Conservation (phyloP, 1,284 basidiomycete genomes). For the Ceratorhiza oryzae-sativae region DNA sequence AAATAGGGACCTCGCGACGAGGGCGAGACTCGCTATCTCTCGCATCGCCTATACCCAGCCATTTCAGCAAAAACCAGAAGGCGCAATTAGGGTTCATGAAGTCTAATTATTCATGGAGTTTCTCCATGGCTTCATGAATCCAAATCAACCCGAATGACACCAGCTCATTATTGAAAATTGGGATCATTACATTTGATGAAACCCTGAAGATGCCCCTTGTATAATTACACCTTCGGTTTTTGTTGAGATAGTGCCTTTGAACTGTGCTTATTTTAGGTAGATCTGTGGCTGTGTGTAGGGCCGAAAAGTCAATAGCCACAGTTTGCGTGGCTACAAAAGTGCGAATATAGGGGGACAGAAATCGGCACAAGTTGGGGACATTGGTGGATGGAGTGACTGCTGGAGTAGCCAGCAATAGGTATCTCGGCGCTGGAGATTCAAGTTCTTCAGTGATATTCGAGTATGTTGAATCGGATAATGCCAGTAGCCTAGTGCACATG, state of each 20-base stretch:
- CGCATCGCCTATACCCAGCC: background rate
- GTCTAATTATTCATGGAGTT: no score
- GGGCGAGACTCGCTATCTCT: background rate
- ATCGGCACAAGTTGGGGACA: background rate
- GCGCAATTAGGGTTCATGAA: background rate
- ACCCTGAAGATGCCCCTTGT: no score
- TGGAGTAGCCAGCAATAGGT: background rate
- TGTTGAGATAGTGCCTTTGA: no score
- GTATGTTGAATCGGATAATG: no score
- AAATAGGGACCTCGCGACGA: background rate
- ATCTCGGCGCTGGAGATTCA: background rate
- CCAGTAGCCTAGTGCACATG: no score
- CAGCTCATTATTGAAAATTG: no score
- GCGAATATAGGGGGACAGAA: background rate
- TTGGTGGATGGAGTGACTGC: background rate
- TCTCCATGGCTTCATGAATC: no score
- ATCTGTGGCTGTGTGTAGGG: background rate
- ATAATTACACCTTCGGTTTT: no score
- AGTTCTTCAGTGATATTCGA: no score
- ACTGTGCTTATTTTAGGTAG: background rate
- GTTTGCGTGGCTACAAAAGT: background rate
- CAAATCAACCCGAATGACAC: no score
- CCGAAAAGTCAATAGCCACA: slow-evolving; percentile 1
- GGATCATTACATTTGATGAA: no score
- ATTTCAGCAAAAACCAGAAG: no score